Base-by-base conservation (phyloP, 495 filamentous ascomycete genomes). In the Alectoria sarmentosa region DNA sequence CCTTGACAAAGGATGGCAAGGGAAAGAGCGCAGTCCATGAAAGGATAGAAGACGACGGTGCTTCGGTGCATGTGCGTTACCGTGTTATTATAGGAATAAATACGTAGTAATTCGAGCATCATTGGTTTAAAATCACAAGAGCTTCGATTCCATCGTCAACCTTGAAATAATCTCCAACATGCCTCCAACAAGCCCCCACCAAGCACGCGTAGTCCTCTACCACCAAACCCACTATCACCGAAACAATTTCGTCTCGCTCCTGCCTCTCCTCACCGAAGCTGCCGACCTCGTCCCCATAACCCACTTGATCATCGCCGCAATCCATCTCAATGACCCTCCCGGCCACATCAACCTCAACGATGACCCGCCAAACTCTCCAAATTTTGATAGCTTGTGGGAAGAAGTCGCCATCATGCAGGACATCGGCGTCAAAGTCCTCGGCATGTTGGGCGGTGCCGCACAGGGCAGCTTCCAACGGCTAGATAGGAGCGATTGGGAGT, bases 391-490 rank as follows among this genome's bases (percentile, higher is more conserved):
- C 0, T 77, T 91, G 39, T 93, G 89, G 89, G 83, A 79, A 15
- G 89, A 94, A 67, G 77, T 90, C 11, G 80, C 78, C n/a, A 68
- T 82, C 48, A 71, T 92, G 42, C 84, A 91, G 69, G 74, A 74
- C 30, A 74, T 76, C 41, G 89, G 89, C 44, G 79, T 94, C 70
- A 86, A 83, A 66, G 79, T 94, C 44, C 80, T 92, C 69, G 88
- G 86, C 64, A 94, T 95, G 90, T 76, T 95, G 14, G 90, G 91
- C 32, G 90, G 90, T 4, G 90, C 89, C 3, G 90, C 89, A 0
- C 78, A 76, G 58, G 90, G 91, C 9, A 84, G 84, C 23, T 95
- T 86, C 71, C 46, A 65, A n/a, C 80, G 84, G 3, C 79, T 93
- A 8, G 89, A 92, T 70, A 76, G 77, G 58, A 73, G 74, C 62